Percentiles rank a stretch among this genome's conserved stretches.
Conservation (phyloP, 2,329 filamentous ascomycete species). For the Microdochium nivale region DNA sequence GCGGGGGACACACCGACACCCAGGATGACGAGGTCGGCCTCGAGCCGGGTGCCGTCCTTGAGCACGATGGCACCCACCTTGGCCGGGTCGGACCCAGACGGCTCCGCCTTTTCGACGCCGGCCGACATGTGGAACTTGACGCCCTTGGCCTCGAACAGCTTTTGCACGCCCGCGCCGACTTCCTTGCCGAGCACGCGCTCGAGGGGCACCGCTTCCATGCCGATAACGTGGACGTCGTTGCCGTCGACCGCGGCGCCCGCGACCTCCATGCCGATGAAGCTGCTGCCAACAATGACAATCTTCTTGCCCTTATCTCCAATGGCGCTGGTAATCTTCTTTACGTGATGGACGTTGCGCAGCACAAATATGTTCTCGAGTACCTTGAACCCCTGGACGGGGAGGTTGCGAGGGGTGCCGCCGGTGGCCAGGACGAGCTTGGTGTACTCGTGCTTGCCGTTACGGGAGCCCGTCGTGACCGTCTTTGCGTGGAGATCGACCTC, state of each 20-base stretch:
- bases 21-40: conserved; percentile 84
- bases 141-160: conserved; percentile 72
- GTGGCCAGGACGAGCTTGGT: conserved; percentile 86
- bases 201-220: conserved; percentile 79
- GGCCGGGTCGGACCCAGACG: conserved; percentile 56
- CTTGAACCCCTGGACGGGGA: conserved; percentile 81
- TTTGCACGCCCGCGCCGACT: conserved; percentile 74
- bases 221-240: conserved; percentile 79
- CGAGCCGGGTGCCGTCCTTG: conserved; percentile 76
- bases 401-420: conserved; percentile 65
- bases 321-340: conserved; percentile 67
- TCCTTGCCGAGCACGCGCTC: conserved; percentile 77
- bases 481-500: conserved; percentile 68
- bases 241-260: conserved; percentile 72
- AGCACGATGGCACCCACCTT: conserved; percentile 74
- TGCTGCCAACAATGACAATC: conserved; percentile 83
- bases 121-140: conserved; percentile 82
- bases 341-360: conserved; percentile 68
- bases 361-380: conserved; percentile 81
- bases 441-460: conserved; percentile 65
- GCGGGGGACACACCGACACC: conserved; percentile 84
- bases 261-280: conserved; percentile 98
- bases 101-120: conserved; percentile 72
- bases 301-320: conserved; percentile 84
- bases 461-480: conserved; percentile 60